Evolutionary conservation across 1,139 yeast species (phyloP), one percentile per base, ranked within the genome.

Genomic region (Lodderomyces elongisporus): DNA sequence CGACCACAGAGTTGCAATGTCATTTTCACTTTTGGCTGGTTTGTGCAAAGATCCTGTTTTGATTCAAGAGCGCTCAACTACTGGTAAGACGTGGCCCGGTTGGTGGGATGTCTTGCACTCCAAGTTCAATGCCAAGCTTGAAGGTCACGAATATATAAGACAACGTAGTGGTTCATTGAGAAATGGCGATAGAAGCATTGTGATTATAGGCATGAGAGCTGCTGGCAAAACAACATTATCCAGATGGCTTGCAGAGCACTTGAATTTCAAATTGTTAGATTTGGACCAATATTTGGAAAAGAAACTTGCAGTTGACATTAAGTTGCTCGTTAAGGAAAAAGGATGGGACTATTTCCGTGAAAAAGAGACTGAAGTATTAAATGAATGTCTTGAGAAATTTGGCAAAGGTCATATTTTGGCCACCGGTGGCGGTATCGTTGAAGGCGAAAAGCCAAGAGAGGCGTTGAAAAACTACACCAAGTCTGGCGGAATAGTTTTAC

Each of bases 71-170:
- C 78, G 97, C 60, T 73, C 84, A 21, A 87, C 96, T 55, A 93
- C 96, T 3, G 94, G 93, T 39, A 91, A 91, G 64, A 91, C 99
- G 0, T 91, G 99, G 99, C 99, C 99, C 14, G 97, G 97, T 28
- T 91, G 98, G 98, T 91, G 98, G 98, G 99, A 91, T 59, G 73
- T 82, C 32, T 68, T 91, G 43, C 87, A 79, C 51, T 74, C 83
- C 37, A 62, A 70, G 39, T 77, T 91, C 51, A 74, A 78, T 20
- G 81, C 76, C 24, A 55, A 58, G 12, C 58, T 91, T 30, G 81
- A 77, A 47, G 98, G 98, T 16, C 69, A 66, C 48, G 94, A 84
- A 48, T 58, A 55, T 6, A 51, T 56, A 8, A 39, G 45, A 14
- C 42, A 44, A 15, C 46, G 42, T 17, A 18, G 37, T 37, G 26